phyloP scores from a whole-genome alignment of 139 green algal species.

The Asterochloris sp. region DNA sequence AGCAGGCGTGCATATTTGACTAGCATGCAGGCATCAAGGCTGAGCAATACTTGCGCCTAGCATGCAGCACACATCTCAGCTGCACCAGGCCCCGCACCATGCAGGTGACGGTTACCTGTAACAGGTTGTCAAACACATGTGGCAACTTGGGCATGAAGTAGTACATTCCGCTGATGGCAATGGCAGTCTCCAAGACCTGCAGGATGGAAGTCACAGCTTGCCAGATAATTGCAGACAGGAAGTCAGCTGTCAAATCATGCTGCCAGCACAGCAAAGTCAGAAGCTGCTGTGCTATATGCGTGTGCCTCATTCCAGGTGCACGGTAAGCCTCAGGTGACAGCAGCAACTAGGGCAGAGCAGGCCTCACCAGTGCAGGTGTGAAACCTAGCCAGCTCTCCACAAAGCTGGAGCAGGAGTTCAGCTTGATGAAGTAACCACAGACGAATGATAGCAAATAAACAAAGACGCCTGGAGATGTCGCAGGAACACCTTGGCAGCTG shows the following conservation, averaged over 20 bases:
- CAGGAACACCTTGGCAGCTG: too few relatives aligned
- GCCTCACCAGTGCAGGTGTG: not conserved
- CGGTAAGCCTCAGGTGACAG: not conserved
- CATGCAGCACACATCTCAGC: too few relatives aligned
- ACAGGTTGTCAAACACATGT: not conserved
- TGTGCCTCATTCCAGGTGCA: too few relatives aligned
- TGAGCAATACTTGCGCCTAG: too few relatives aligned
- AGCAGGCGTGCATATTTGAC: too few relatives aligned
- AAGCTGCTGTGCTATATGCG: too few relatives aligned
- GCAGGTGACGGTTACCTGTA: constrained; percentile 4
- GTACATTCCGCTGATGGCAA: not conserved
- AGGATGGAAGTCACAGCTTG: not conserved
- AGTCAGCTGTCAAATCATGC: too few relatives aligned
- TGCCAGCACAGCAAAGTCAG: too few relatives aligned
- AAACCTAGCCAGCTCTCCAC: constrained; percentile 14
- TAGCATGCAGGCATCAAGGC: too few relatives aligned
- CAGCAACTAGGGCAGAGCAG: not conserved
- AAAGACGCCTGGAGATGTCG: too few relatives aligned
- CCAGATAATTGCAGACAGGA: too few relatives aligned
- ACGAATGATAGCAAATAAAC: too few relatives aligned
- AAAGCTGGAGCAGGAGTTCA: constrained; percentile 18
- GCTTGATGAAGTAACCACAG: not conserved
- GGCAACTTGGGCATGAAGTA: constrained; percentile 12
- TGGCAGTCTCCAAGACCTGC: constrained; percentile 16
- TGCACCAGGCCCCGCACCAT: not conserved